Evolutionary conservation across 495 filamentous ascomycete genomes (phyloP).

Genomic region (Lasiosphaeria miniovina): DNA sequence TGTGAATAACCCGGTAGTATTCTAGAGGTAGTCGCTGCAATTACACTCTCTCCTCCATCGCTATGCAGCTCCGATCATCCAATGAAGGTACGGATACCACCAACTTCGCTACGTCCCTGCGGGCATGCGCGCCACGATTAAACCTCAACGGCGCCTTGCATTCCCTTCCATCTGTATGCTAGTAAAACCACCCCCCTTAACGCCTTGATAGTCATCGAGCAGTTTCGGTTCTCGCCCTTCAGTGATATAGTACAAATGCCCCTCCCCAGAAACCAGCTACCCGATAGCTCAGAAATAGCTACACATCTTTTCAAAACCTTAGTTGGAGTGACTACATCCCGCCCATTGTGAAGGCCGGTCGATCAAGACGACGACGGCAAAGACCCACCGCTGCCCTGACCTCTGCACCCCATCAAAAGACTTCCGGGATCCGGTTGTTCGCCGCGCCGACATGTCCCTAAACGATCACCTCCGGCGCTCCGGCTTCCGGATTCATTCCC

Average conservation of each 20-base stretch:
- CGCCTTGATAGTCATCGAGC: constrained; percentile 19
- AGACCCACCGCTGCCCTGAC: too few species aligned
- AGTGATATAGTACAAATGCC: constrained; percentile 27
- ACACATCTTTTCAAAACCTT: too few species aligned
- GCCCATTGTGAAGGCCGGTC: neutral
- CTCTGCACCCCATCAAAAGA: neutral
- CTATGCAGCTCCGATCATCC: too few species aligned
- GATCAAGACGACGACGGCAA: neutral
- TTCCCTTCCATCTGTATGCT: constrained; percentile 21
- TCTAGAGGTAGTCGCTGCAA: too few species aligned
- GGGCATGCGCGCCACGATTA: neutral
- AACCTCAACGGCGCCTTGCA: constrained; percentile 11
- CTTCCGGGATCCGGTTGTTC: constrained; percentile 1
- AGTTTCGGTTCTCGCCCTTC: constrained; percentile 5
- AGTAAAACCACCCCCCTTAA: constrained; percentile 13
- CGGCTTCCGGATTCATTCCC: constrained; percentile 24
- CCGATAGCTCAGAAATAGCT: too few species aligned
- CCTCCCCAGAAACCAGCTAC: neutral
- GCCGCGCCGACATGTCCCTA: constrained; percentile 14
- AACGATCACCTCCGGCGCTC: constrained; percentile 26
- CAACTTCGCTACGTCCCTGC: too few species aligned
- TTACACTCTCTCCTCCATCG: too few species aligned
- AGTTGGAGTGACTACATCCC: too few species aligned
- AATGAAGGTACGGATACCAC: too few species aligned
- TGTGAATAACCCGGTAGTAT: too few species aligned